Evolutionary conservation across 345 rosid genomes (phyloP).

Genomic region (Leavenworthia alabamica): DNA sequence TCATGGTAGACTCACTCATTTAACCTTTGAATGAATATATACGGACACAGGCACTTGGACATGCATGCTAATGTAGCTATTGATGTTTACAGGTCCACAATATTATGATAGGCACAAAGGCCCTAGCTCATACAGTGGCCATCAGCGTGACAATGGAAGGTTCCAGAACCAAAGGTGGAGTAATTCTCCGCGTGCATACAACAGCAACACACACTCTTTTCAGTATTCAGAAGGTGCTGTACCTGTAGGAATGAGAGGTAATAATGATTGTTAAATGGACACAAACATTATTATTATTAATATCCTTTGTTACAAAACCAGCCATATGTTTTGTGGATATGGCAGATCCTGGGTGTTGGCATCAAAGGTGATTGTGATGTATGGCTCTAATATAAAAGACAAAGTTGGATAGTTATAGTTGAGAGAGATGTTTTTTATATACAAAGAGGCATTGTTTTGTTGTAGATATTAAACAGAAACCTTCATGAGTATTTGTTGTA

Average conservation of each 20-base stretch:
- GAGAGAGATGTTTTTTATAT: neutral
- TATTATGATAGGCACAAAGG: slow-evolving; percentile 48
- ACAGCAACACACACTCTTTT: slow-evolving; percentile 46
- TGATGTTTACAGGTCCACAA: slow-evolving; percentile 41
- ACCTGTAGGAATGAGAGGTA: slow-evolving; percentile 49
- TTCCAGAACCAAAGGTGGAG: slow-evolving; percentile 57
- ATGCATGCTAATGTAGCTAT: neutral
- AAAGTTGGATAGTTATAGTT: neutral
- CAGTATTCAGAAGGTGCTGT: slow-evolving; percentile 51
- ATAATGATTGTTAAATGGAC: too few relatives aligned
- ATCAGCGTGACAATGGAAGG: slow-evolving; percentile 52
- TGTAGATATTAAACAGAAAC: neutral
- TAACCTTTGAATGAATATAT: too few relatives aligned
- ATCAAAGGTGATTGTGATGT: slow-evolving; percentile 41
- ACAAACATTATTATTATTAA: too few relatives aligned
- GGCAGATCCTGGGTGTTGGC: slow-evolving; percentile 56
- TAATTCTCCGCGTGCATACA: slow-evolving; percentile 47
- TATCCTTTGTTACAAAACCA: too few relatives aligned
- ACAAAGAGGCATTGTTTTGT: neutral
- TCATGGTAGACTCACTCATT: too few relatives aligned
- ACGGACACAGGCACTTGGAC: neutral
- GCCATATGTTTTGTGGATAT: slow-evolving; percentile 5
- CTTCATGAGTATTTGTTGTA: too few relatives aligned
- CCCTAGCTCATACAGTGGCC: slow-evolving; percentile 49
- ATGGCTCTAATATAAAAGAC: neutral